Base-by-base conservation (phyloP, 2,329 filamentous ascomycete genomes). In the Xylariaceae sp. region DNA sequence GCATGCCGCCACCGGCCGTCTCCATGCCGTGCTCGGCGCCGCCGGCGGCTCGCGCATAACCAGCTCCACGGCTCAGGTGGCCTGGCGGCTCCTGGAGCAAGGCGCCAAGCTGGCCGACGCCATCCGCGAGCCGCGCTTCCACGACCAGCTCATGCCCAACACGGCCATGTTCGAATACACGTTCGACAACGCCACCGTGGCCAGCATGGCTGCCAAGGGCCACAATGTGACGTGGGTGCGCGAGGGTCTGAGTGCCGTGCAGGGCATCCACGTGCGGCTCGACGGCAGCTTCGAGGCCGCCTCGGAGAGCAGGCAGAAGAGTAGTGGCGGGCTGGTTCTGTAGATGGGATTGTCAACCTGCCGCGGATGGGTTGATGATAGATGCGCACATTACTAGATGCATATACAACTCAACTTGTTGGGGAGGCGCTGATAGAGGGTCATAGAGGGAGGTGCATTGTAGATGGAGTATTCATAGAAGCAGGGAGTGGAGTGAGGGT, bases 41-140 rank as follows among this genome's bases (percentile, higher is more conserved):
- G 89, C 90, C 0, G 91, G 91, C 30, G 91, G 90, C 2, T 88
- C 84, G 18, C 80, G 88, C 26, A 96, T 96, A 73, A 89, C 92
- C 67, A 92, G 89, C 0, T 74, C 87, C 2, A 92, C 87, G 0
- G 78, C 89, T 7, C 88, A 90, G 67, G 84, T 85, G 37, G 73
- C 91, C 5, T 86, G 88, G 72, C 81, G 89, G 64, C 77, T 89
- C 5, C 72, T 95, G 2, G 86, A 92, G 63, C 78, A 83, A 57
- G 67, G 63, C 13, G 74, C 85, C 70, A 81, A 78, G 0, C 76
- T 85, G 5, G 69, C 72, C 0, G 74, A 86, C 47, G 87, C 89
- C 0, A 75, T 95, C 13, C 76, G 74, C 0, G 70, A 79, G 63
- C 87, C 87, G 0, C 76, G 91, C 8, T 72, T 95, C 19, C 91